Base-by-base conservation (phyloP, 768 basidiomycete species). In the Collybia sp. region DNA sequence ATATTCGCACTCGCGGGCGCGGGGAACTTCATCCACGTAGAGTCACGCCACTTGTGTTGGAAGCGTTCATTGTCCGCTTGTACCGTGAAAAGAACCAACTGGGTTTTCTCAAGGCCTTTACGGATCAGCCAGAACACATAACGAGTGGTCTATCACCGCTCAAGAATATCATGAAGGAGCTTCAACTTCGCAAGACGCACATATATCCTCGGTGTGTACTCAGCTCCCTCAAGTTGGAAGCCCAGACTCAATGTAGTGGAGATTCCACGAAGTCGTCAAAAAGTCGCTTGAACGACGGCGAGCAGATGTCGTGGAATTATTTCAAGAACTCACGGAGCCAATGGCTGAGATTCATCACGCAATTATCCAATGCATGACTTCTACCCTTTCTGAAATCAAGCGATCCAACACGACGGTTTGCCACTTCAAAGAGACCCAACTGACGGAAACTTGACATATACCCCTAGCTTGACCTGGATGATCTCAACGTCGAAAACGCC, bases 71-170 rank as follows among this genome's bases (percentile, higher is more conserved):
- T 32, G 85, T 93, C 41, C 82, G 94, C 2, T 69, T 96, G 2
- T 97, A 86, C 60, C 80, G 95, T 35, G 85, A 96, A 64, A 82
- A 85, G 68, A 99, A 97, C 68, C 80, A 76, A 60, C 73, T 72
- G 2, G 95, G 95, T 1, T 99, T 98, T 63, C 70, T 97, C 53
- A 98, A 99, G 64, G 96, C 93, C 0, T 96, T 99, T 59, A 91
- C 93, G 2, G 96, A 98, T 63, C 88, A 97, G 56, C 93, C 95
- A 3, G 96, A 98, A 62, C 82, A 87, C 51, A 96, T 99, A 50
- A 93, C 88, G 0, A 90, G 82, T 51, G 95, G 94, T 1, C 66
- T 98, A 62, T 92, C 90, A 1, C 96, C 96, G 1, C 70, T 99
- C 16, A 88, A 84, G 56, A 93, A 85, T 44, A 87, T 95, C 51